Conservation (phyloP, 2,329 filamentous ascomycete species). For the Alternaria incomplexa region DNA sequence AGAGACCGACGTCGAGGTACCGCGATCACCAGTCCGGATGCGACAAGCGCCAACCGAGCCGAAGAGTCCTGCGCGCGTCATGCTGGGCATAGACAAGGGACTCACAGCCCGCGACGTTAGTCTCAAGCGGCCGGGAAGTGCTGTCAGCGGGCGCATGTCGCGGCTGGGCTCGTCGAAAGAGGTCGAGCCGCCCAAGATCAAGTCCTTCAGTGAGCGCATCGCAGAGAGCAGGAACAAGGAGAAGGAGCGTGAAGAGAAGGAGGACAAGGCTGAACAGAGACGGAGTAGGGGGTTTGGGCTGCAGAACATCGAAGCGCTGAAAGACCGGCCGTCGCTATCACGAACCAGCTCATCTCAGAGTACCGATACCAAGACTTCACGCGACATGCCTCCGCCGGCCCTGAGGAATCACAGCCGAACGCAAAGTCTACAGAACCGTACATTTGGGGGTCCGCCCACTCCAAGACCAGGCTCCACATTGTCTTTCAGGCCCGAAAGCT, state of each 20-base stretch:
- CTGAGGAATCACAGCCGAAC: constrained; percentile 15
- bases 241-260: constrained; percentile 52
- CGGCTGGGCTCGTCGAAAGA: constrained; percentile 53
- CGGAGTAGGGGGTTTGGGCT: constrained; percentile 51
- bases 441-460: constrained; percentile 1
- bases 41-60: constrained; percentile 59
- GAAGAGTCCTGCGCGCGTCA: constrained; percentile 77
- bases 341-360: constrained; percentile 37
- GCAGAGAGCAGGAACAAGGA: constrained; percentile 65
- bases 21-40: constrained; percentile 70
- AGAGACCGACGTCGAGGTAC: constrained; percentile 68
- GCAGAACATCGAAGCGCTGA: constrained; percentile 33
- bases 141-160: constrained; percentile 14
- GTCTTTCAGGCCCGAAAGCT: constrained; percentile 25
- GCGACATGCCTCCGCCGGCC: constrained; percentile 24
- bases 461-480: constrained; percentile 31
- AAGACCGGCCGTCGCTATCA: constrained; percentile 30
- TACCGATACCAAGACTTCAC: constrained; percentile 25
- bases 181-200: constrained; percentile 44
- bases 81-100: constrained; percentile 90
- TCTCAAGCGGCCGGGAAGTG: constrained; percentile 64
- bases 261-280: constrained; percentile 51
- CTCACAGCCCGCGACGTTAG: constrained; percentile 82
- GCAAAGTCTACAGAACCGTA: constrained; percentile 19
- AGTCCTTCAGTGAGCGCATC: constrained; percentile 85